A percentile compares a stretch with the other conserved stretches of the same genome.
Conservation (phyloP, 495 filamentous ascomycete genomes). For the Penicillium subrubescens region DNA sequence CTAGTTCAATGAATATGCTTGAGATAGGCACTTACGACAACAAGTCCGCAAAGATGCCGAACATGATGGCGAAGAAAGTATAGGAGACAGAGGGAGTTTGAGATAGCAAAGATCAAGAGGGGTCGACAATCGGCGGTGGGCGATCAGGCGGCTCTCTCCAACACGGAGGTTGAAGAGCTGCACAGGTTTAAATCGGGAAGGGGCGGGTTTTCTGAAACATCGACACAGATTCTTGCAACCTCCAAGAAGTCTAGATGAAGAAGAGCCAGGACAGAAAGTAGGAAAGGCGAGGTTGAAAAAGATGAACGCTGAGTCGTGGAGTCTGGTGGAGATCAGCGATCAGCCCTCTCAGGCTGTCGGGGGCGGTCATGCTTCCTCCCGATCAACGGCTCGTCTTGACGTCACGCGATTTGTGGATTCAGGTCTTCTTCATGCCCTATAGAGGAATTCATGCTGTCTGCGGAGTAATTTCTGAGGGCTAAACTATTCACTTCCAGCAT, state of each 20-base stretch:
- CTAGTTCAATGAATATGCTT: background rate
- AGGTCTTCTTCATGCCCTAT: background rate
- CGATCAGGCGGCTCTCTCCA: conserved; percentile 17
- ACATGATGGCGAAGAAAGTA: conserved; percentile 56
- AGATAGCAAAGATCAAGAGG: conserved; percentile 10
- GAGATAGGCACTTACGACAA: conserved; percentile 63
- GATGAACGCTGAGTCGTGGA: conserved; percentile 11
- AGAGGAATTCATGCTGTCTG: background rate
- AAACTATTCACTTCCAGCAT: background rate
- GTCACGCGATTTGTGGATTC: conserved; percentile 20
- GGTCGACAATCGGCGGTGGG: conserved; percentile 15
- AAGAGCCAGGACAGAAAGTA: background rate
- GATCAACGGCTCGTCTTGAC: conserved; percentile 30
- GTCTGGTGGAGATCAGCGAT: background rate
- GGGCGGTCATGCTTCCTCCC: conserved; percentile 3
- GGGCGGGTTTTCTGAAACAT: background rate
- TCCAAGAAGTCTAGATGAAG: background rate
- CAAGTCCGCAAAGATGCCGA: conserved; percentile 77
- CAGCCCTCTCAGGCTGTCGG: background rate
- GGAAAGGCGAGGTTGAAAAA: background rate
- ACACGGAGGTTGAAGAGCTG: conserved; percentile 14
- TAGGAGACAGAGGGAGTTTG: background rate
- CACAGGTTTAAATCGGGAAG: background rate
- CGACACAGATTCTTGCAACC: background rate
- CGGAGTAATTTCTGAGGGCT: background rate